Evolutionary conservation across 148 eudicot genomes (phyloP).

Genomic region (Amaranthus hypochondriacus): DNA sequence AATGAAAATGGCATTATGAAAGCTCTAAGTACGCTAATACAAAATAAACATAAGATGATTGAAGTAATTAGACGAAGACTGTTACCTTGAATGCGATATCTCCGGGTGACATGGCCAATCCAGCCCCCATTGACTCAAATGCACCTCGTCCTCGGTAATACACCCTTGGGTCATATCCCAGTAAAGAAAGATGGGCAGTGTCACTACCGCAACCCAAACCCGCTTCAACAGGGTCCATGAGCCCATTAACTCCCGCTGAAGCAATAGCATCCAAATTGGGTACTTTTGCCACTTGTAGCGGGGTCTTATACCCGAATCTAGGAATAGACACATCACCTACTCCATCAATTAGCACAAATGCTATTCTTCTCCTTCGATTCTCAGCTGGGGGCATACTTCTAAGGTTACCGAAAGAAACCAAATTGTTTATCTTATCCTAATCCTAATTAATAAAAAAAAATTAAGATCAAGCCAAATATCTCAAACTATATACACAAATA

Average conservation of each 20-base stretch:
- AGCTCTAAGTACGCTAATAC: background rate
- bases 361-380: conserved; percentile 68
- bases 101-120: conserved; percentile 97
- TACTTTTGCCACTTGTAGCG: conserved; percentile 57
- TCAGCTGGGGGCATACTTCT: conserved; percentile 49
- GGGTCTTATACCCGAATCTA: conserved; percentile 65
- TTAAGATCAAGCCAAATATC: background rate
- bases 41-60: background rate
- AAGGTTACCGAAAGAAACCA: background rate
- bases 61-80: background rate
- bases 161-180: conserved; percentile 91
- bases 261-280: conserved; percentile 88
- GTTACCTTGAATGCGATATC: conserved; percentile 95
- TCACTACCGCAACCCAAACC: conserved; percentile 98
- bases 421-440: background rate
- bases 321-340: conserved; percentile 94
- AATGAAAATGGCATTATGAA: conserved; percentile 7
- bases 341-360: conserved; percentile 86
- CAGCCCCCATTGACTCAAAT: conserved; percentile 99
- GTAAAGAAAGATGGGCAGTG: conserved; percentile 92
- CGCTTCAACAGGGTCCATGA: conserved; percentile 98
- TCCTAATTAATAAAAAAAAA: background rate
- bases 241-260: conserved; percentile 92
- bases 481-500: background rate
- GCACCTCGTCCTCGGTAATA: conserved; percentile 99